phyloP scores from a whole-genome alignment of 73 alveolate genomes.

The Effrenium voratum region DNA sequence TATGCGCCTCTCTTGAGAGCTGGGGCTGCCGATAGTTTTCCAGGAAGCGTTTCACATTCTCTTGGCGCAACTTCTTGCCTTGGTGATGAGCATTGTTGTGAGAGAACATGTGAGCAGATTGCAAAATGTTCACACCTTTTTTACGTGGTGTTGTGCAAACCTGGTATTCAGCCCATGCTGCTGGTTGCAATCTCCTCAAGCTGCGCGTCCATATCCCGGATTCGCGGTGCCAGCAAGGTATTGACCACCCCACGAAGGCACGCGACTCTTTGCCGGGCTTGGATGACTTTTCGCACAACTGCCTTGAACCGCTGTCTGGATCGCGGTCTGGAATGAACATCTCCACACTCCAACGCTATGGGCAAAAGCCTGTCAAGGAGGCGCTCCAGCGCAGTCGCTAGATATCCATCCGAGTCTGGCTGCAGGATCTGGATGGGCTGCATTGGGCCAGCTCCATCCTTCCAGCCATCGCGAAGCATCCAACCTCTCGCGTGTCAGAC shows the following conservation, averaged over 20 bases:
- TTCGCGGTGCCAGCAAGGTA: slow-evolving; percentile 36
- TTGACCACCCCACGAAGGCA: slow-evolving; percentile 35
- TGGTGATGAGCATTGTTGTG: too few species aligned
- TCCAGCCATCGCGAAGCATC: too few species aligned
- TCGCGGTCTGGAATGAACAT: too few species aligned
- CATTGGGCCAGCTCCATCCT: not conserved
- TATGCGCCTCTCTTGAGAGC: not conserved
- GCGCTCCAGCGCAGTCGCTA: slow-evolving; percentile 31
- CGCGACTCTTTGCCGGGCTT: not conserved
- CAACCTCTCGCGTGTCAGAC: too few species aligned
- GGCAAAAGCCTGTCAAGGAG: slow-evolving; percentile 7
- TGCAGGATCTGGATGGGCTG: slow-evolving; percentile 52
- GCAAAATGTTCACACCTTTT: too few species aligned
- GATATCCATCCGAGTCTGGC: slow-evolving; percentile 9
- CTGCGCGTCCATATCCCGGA: slow-evolving; percentile 11
- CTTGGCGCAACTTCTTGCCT: slow-evolving; percentile 37
- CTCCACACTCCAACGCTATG: not conserved
- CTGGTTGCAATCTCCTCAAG: not conserved
- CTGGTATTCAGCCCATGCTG: too few species aligned
- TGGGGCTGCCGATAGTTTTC: slow-evolving; percentile 60
- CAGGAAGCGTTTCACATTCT: slow-evolving; percentile 61
- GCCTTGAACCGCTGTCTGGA: not conserved
- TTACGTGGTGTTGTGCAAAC: too few species aligned
- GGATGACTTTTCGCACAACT: not conserved
- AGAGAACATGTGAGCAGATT: too few species aligned